Evolutionary conservation across 345 rosid species (phyloP), one percentile per base, ranked within the genome.

Genomic region (Syzygium aqueum): DNA sequence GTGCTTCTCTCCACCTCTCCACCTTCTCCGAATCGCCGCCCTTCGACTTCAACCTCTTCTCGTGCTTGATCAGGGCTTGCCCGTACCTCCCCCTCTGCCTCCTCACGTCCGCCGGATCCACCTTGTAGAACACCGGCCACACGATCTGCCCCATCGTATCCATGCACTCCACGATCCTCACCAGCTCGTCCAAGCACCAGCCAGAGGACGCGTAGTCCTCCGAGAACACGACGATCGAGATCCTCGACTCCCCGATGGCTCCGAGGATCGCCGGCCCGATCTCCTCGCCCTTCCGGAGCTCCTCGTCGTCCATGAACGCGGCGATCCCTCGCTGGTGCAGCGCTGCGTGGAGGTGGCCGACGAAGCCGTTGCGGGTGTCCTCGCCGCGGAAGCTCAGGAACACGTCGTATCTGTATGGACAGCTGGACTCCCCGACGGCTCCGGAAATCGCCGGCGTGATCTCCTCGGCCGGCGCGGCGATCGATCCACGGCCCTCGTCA

Each of bases 361-460:
- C 43, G 43, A 40, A 40, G 43, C 43, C 43, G 43, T 40, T 40
- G 43, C 43, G 43, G 43, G 43, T 40, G 43, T 40, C 43, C 16
- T 85, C 83, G n/a, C 90, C 91, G 30, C 89, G 21, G 78, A 88
- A 91, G 84, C 91, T 91, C 77, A 88, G 84, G 88, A 88, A 91
- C 52, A 91, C 90, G 7, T 90, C 90, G 51, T 86, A 87, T 21
- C 22, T 40, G 33, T 52, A 30, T 8, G 46, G 85, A 25, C 14
- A 19, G 57, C 40, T 27, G 8, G 85, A 84, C 37, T 5, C 56
- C 19, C 37, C 0, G 23, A 30, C 16, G 40, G 40, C 40, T 65
- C 40, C 21, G 21, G 25, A 57, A 23, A 23, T 57, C 63, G 0
- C 63, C 28, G 14, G 63, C 77, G 3, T 15, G 17, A 28, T 63